phyloP scores from a whole-genome alignment of 73 alveolate genomes.

The Paramecium pentaurelia region DNA sequence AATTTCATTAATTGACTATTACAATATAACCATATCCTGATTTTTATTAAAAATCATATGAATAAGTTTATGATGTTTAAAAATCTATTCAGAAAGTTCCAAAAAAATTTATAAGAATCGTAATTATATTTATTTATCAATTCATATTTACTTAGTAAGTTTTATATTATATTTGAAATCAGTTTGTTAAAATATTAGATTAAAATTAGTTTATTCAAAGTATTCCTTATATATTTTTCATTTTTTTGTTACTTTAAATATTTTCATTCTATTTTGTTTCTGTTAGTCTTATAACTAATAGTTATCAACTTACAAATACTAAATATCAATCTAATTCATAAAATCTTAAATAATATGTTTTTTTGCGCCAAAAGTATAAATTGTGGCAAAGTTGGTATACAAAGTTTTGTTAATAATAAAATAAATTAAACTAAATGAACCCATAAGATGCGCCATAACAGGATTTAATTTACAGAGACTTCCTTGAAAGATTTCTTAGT shows the following conservation, averaged over 20 bases:
- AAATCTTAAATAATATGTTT: neutral
- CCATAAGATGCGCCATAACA: neutral
- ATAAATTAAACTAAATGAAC: neutral
- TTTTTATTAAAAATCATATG: neutral
- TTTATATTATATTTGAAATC: neutral
- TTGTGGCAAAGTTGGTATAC: neutral
- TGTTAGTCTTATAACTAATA: neutral
- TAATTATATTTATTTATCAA: neutral
- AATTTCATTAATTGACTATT: neutral
- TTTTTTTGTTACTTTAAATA: neutral
- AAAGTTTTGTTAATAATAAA: neutral
- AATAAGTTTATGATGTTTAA: neutral
- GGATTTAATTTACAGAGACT: neutral
- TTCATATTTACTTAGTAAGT: neutral
- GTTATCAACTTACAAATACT: neutral
- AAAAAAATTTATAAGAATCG: neutral
- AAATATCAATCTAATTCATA: neutral
- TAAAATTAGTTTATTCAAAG: neutral
- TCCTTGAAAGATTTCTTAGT: conserved; percentile 1
- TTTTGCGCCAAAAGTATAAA: neutral
- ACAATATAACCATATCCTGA: neutral
- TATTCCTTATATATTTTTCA: neutral
- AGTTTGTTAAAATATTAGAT: neutral
- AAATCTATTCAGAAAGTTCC: neutral
- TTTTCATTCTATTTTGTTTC: neutral